Evolutionary conservation across 2,329 filamentous ascomycete species (phyloP).

Genomic region (Talaromyces islandicus): DNA sequence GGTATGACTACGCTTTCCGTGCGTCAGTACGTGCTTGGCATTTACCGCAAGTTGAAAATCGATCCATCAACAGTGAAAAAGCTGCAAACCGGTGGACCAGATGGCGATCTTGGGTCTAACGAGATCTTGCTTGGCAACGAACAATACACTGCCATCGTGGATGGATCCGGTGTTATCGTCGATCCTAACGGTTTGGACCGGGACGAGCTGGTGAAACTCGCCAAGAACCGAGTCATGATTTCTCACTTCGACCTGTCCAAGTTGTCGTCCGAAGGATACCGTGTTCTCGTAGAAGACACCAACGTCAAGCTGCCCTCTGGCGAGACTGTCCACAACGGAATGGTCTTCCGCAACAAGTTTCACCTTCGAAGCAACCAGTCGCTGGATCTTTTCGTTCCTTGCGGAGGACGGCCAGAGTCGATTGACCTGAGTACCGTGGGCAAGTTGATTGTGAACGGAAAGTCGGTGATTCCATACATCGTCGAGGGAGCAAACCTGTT

Average conservation of each 20-base stretch:
- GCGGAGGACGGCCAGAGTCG: constrained; percentile 91
- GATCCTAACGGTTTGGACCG: constrained; percentile 86
- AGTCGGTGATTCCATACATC: constrained; percentile 82
- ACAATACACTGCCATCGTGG: constrained; percentile 92
- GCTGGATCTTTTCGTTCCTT: constrained; percentile 90
- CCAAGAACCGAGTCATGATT: constrained; percentile 85
- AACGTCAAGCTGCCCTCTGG: constrained; percentile 83
- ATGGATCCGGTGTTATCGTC: constrained; percentile 89
- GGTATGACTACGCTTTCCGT: constrained; percentile 98
- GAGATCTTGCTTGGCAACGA: constrained; percentile 95
- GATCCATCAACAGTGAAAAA: constrained; percentile 81
- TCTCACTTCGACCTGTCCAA: constrained; percentile 77
- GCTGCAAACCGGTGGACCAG: constrained; percentile 95
- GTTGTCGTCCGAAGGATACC: constrained; percentile 81
- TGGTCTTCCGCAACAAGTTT: constrained; percentile 94
- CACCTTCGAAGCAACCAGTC: constrained; percentile 73
- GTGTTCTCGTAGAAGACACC: constrained; percentile 84
- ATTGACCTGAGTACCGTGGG: constrained; percentile 85
- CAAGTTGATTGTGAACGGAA: constrained; percentile 85
- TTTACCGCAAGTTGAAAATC: constrained; percentile 92
- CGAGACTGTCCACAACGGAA: constrained; percentile 84
- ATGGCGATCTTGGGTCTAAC: constrained; percentile 94
- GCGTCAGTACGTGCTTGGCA: constrained; percentile 90
- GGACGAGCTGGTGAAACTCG: constrained; percentile 75
- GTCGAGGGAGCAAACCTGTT: constrained; percentile 98